Evolutionary conservation across 352 stramenopile genomes (phyloP), one percentile per base, ranked within the genome.

Genomic region (Globisporangium viniferum): DNA sequence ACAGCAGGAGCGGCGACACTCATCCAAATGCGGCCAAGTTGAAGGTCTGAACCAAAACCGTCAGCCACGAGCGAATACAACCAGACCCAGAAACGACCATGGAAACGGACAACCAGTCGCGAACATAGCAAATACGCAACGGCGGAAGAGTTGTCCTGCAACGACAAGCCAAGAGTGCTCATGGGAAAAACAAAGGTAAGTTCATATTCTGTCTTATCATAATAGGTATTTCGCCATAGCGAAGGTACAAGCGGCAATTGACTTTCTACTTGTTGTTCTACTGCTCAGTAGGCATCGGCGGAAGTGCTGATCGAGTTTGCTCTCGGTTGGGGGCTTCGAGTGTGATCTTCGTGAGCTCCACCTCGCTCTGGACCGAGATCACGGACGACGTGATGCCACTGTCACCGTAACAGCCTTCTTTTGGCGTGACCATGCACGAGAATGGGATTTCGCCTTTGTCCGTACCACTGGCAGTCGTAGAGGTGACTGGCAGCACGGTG

Each of bases 311-410:
- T 54, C 61, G 49, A 3, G 49, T 57, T 41, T 48, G 48, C 5
- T 68, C 59, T 12, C 31, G 46, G 20, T 22, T 59, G 9, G 67
- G 67, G 24, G 33, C 65, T 10, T 80, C 73, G 39, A 83, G 78
- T 5, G 68, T 72, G 62, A 87, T 80, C 36, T 58, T 71, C 29
- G 56, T 74, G n/a, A 73, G 29, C 18, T 82, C 77, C 54, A 78
- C 63, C 54, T 68, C 67, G 41, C 57, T 63, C 20, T 66, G 66
- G 20, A 48, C 10, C n/a, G 46, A 53, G 27, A 62, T 3, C 53
- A 31, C 46, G 1, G 44, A 64, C 41, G 41, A 62, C 0, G 15
- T 20, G 36, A 69, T 36, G 1, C 5, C 7, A 15, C 48, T 36
- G 12, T 53, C 63, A 7, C 51, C 51, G 6, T 44, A 29, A 18